Conservation (phyloP, 1,284 basidiomycete genomes). For the Ustilago crameri region DNA sequence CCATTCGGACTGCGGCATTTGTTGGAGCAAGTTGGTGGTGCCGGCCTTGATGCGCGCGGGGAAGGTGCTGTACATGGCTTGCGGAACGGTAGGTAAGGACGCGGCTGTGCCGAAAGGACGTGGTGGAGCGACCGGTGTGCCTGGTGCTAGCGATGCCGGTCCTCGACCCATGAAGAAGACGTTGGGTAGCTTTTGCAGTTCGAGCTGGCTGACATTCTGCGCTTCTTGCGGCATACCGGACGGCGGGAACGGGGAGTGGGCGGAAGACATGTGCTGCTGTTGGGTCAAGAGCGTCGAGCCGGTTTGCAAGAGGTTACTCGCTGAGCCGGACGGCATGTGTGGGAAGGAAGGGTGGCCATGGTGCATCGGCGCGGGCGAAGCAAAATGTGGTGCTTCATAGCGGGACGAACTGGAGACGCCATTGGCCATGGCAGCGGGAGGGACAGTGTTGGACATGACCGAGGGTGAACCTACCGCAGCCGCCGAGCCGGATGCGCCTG, state of each 20-base stretch:
- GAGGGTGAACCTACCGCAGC: no score
- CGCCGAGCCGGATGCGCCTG: constrained; percentile 10
- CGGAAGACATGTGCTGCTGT: constrained; percentile 12
- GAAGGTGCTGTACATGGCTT: constrained; percentile 86
- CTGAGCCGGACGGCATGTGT: constrained; percentile 22
- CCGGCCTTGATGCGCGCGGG: constrained; percentile 92
- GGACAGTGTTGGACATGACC: constrained; percentile 10
- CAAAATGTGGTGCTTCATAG: constrained; percentile 26
- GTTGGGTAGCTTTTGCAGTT: constrained; percentile 21
- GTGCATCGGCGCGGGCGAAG: constrained; percentile 15
- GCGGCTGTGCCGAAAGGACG: constrained; percentile 37
- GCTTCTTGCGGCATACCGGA: constrained; percentile 7
- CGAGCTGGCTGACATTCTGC: constrained; percentile 16
- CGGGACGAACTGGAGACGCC: constrained; percentile 24
- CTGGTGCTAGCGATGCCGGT: constrained; percentile 28
- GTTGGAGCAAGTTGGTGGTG: constrained; percentile 87
- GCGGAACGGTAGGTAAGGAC: constrained; percentile 67
- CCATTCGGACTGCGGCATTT: constrained; percentile 71
- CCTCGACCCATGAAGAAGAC: constrained; percentile 30
- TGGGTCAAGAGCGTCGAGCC: constrained; percentile 19
- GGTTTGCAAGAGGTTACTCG: constrained; percentile 23
- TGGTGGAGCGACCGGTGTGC: constrained; percentile 28
- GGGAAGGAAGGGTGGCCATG: constrained; percentile 6
- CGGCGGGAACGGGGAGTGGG: constrained; percentile 13
- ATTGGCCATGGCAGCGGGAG: constrained; percentile 30